Evolutionary conservation across 495 filamentous ascomycete genomes (phyloP).

Genomic region (Podospora comata): DNA sequence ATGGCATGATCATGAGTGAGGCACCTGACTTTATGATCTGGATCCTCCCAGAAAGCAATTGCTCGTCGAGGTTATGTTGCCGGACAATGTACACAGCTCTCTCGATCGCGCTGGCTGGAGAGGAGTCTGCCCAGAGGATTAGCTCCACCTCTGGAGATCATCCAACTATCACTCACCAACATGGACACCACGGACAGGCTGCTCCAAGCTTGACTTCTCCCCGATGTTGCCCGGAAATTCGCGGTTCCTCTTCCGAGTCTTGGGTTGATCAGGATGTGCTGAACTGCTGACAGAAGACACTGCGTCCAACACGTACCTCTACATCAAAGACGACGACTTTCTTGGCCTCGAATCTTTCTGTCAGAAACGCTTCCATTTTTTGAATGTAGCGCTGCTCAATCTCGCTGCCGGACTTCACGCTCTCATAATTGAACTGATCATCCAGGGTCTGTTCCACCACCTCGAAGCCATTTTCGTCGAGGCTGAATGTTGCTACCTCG

Average conservation of each 20-base stretch:
- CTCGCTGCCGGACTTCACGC: background rate
- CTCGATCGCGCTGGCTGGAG: background rate
- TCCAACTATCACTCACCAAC: background rate
- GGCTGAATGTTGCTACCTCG: background rate
- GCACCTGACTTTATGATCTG: background rate
- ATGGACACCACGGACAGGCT: background rate
- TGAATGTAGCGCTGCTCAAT: background rate
- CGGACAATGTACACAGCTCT: background rate
- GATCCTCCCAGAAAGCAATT: background rate
- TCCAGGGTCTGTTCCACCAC: background rate
- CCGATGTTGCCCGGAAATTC: background rate
- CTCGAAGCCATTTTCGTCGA: background rate
- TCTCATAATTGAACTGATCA: background rate
- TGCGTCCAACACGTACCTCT: background rate
- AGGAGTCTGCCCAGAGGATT: background rate
- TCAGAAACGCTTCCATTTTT: background rate
- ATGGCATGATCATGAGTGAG: background rate
- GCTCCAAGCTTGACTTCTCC: background rate
- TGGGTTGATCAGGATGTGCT: background rate
- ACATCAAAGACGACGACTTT: background rate
- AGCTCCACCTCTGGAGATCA: background rate
- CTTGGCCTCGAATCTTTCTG: background rate
- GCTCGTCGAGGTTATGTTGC: background rate
- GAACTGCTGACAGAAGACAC: background rate
- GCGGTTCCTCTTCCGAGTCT: background rate